Conservation (phyloP, 192 early-diverging fungal species). For the Thamnidium elegans region DNA sequence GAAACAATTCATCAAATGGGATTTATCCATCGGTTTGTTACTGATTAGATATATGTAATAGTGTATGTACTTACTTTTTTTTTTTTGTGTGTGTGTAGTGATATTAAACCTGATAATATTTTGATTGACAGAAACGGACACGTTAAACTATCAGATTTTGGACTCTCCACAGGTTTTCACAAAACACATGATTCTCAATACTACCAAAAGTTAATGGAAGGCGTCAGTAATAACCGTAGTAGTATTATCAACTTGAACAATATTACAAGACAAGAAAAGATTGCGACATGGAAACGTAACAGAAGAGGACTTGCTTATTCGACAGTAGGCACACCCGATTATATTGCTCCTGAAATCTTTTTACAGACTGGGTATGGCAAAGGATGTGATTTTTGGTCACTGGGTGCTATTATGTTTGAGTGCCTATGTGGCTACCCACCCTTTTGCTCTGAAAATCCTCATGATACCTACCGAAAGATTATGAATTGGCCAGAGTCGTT, state of each 20-base stretch:
- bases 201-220: conserved; percentile 81
- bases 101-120: conserved; percentile 86
- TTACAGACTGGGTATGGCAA: conserved; percentile 91
- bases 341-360: conserved; percentile 93
- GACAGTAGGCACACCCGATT: conserved; percentile 98
- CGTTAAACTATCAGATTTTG: conserved; percentile 99
- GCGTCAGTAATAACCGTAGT: conserved; percentile 48
- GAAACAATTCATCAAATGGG: conserved; percentile 93
- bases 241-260: conserved; percentile 86
- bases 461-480: conserved; percentile 98
- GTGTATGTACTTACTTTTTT: not conserved
- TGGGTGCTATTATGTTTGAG: conserved; percentile 99
- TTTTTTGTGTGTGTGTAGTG: conserved; percentile 52
- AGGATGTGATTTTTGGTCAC: conserved; percentile 99
- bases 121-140: conserved; percentile 98
- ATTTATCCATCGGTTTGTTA: conserved; percentile 83
- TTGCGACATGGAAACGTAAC: conserved; percentile 99
- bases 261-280: conserved; percentile 75
- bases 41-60: not conserved
- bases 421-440: conserved; percentile 98
- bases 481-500: conserved; percentile 93
- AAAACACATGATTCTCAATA: conserved; percentile 98
- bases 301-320: conserved; percentile 93
- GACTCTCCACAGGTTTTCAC: conserved; percentile 99
- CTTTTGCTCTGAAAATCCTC: conserved; percentile 92